Percentiles rank a stretch among this genome's conserved stretches.
Evolutionary conservation across 106 monocot species (phyloP).

Genomic region (Dactylorhiza incarnata): DNA sequence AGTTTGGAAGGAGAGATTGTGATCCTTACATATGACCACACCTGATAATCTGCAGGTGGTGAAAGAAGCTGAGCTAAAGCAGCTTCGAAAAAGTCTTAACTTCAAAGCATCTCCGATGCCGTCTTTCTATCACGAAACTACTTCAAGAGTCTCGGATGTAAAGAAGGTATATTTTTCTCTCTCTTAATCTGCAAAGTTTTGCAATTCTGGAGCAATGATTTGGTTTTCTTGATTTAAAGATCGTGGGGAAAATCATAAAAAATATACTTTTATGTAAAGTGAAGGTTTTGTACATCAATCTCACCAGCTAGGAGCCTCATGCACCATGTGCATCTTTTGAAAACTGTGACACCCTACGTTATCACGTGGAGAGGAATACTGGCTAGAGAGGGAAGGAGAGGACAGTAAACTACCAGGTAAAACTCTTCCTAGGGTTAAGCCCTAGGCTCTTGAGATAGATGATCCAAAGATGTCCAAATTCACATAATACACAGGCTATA

Average conservation of each 20-base stretch:
- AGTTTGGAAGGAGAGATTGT: background rate
- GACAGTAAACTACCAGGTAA: too few species aligned
- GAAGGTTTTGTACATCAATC: background rate
- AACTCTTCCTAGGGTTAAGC: too few species aligned
- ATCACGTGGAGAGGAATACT: background rate
- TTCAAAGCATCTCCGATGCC: constrained; percentile 77
- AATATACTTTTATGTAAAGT: background rate
- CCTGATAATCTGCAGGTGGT: constrained; percentile 37
- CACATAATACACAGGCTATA: too few species aligned
- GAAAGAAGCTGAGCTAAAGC: constrained; percentile 46
- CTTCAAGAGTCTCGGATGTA: constrained; percentile 12
- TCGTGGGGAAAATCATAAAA: background rate
- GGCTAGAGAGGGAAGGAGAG: too few species aligned
- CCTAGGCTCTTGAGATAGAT: too few species aligned
- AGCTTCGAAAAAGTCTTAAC: constrained; percentile 46
- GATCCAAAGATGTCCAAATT: too few species aligned
- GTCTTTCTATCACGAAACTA: constrained; percentile 48
- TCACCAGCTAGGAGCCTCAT: background rate
- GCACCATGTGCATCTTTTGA: background rate
- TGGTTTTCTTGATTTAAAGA: background rate
- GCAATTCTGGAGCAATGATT: background rate
- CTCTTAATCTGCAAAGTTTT: background rate
- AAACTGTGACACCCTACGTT: background rate
- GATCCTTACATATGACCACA: background rate
- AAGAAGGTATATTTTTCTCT: constrained; percentile 37